Conservation (phyloP, 306 rosid species). For the Malus orientalis region DNA sequence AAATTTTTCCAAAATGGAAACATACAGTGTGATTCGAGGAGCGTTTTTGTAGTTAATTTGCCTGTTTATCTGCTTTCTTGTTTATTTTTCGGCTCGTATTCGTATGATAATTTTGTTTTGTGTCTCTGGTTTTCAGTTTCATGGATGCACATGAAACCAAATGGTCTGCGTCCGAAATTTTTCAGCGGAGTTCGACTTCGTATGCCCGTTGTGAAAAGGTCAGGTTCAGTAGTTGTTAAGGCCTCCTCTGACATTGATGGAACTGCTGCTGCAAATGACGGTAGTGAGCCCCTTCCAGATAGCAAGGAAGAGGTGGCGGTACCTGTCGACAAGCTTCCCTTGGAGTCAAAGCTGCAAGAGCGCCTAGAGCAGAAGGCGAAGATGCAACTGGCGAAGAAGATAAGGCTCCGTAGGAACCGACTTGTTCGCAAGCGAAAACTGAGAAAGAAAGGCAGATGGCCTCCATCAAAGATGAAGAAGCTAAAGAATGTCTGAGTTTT, state of each 20-base stretch:
- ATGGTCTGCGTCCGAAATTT: conserved; percentile 19
- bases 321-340: conserved; percentile 61
- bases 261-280: conserved; percentile 10
- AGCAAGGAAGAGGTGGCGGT: conserved; percentile 35
- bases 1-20: no score
- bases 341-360: conserved; percentile 79
- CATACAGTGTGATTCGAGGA: no score
- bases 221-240: conserved; percentile 14
- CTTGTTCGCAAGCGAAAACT: conserved; percentile 63
- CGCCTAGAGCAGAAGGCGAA: conserved; percentile 54
- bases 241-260: conserved; percentile 32
- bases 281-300: conserved; percentile 21
- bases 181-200: conserved; percentile 30
- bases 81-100: not conserved
- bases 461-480: conserved; percentile 93
- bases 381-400: conserved; percentile 85
- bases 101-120: not conserved
- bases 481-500: conserved; percentile 64
- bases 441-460: conserved; percentile 96
- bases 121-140: conserved; percentile 30
- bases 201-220: conserved; percentile 14
- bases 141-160: conserved; percentile 30
- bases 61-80: no score
- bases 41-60: not conserved
- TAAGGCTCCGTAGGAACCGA: conserved; percentile 70